phyloP scores from a whole-genome alignment of 495 filamentous ascomycete genomes.

The Immersiella caudata region DNA sequence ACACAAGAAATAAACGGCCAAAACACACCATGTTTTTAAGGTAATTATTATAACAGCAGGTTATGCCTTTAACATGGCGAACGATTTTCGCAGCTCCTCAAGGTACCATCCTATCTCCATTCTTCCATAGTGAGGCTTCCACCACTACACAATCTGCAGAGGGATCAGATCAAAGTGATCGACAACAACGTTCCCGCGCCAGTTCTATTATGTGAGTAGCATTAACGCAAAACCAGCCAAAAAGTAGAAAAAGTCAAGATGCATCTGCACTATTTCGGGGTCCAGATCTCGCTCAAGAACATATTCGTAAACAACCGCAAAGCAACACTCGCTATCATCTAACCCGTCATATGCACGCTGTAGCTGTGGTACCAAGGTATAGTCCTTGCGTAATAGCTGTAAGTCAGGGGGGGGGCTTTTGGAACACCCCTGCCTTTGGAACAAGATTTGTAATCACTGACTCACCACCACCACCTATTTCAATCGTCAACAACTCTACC shows the following conservation, averaged over 20 bases:
- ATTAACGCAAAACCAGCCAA: slow-evolving; percentile 3
- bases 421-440: no score
- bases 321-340: not conserved
- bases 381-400: not conserved
- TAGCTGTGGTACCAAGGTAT: not conserved
- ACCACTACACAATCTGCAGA: not conserved
- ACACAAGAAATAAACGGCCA: slow-evolving; percentile 4
- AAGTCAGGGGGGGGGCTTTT: no score
- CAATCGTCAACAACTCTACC: no score
- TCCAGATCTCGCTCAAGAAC: slow-evolving; percentile 1
- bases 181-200: slow-evolving; percentile 5
- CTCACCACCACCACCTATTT: no score
- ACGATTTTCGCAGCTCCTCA: slow-evolving; percentile 5
- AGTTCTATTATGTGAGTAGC: not conserved
- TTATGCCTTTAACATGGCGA: not conserved
- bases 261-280: not conserved
- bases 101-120: slow-evolving; percentile 7
- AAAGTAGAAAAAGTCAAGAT: slow-evolving; percentile 10
- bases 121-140: slow-evolving; percentile 9
- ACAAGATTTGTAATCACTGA: no score
- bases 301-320: slow-evolving; percentile 7
- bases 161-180: slow-evolving; percentile 3
- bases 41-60: not conserved
- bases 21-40: not conserved
- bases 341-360: slow-evolving; percentile 1